These are phyloP conservation scores for Globisporangium iwayamae DNA, from an alignment of 352 stramenopile genomes.

Conservation along the genomic window DNA sequence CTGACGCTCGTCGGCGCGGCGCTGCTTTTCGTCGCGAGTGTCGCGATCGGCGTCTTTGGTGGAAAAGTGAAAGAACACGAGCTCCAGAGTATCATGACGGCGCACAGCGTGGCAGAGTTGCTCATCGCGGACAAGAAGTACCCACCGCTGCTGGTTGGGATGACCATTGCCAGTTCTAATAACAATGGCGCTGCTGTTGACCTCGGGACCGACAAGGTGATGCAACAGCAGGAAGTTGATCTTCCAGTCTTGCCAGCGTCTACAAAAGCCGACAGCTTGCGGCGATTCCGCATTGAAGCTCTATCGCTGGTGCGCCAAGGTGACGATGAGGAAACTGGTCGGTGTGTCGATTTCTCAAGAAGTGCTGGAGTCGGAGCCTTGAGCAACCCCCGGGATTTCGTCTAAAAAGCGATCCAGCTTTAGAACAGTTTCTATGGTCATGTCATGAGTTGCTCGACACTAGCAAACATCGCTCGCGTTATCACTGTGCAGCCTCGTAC, in stretches of 20 bases:
- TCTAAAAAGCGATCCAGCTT: not conserved
- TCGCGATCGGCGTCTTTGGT: constrained; percentile 2
- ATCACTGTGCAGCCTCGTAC: too few relatives aligned
- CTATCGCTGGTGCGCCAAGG: not conserved
- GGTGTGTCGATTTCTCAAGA: not conserved
- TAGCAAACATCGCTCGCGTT: too few relatives aligned
- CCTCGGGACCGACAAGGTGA: not conserved
- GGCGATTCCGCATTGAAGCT: not conserved
- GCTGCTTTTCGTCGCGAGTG: not conserved
- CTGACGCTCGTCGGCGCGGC: not conserved
- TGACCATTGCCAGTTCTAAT: constrained; percentile 12
- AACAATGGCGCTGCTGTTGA: too few relatives aligned
- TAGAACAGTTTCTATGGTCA: not conserved
- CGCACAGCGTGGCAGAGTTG: constrained; percentile 7
- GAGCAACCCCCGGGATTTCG: not conserved
- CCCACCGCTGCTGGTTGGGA: constrained; percentile 10
- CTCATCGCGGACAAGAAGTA: constrained; percentile 14
- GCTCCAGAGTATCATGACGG: not conserved
- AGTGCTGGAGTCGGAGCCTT: too few relatives aligned
- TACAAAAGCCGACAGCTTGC: not conserved
- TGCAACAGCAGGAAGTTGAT: not conserved
- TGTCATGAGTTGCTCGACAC: not conserved
- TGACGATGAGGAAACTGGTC: not conserved
- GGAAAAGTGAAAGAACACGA: not conserved
- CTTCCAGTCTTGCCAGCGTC: not conserved